Percentiles rank a stretch among this genome's conserved stretches.
Evolutionary conservation across 2,329 filamentous ascomycete species (phyloP).

Genomic region (Mollisiaceae sp.): DNA sequence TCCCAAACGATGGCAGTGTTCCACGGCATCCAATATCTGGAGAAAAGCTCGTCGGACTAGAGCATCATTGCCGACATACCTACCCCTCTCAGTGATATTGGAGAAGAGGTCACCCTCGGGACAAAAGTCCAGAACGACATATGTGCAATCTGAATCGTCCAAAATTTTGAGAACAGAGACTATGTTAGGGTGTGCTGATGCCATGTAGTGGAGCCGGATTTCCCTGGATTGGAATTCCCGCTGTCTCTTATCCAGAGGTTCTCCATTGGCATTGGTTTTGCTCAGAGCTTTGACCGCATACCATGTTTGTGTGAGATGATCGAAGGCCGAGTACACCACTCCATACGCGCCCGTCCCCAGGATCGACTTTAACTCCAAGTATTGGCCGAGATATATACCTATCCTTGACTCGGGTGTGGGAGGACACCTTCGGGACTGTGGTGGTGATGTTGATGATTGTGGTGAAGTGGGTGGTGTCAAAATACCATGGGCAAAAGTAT

Average conservation of each 20-base stretch:
- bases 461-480: conserved; percentile 34
- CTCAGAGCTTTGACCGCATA: conserved; percentile 98
- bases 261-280: conserved; percentile 78
- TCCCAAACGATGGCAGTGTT: conserved; percentile 89
- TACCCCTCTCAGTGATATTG: conserved; percentile 94
- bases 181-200: conserved; percentile 88
- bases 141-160: conserved; percentile 90
- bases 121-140: conserved; percentile 95
- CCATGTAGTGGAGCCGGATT: conserved; percentile 88
- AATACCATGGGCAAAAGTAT: conserved; percentile 31
- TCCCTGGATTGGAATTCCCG: conserved; percentile 90
- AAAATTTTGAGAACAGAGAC: conserved; percentile 94
- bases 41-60: conserved; percentile 88
- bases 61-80: conserved; percentile 90
- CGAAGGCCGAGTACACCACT: conserved; percentile 91
- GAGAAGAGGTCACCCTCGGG: conserved; percentile 95
- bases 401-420: conserved; percentile 79
- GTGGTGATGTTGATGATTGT: conserved; percentile 31
- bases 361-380: conserved; percentile 79
- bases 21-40: conserved; percentile 94
- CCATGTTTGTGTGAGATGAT: conserved; percentile 68
- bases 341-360: conserved; percentile 95
- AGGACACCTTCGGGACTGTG: conserved; percentile 25
- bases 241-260: conserved; percentile 80
- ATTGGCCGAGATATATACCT: conserved; percentile 74